phyloP scores from a whole-genome alignment of 768 basidiomycete species.

The Termitomyces sp. region DNA sequence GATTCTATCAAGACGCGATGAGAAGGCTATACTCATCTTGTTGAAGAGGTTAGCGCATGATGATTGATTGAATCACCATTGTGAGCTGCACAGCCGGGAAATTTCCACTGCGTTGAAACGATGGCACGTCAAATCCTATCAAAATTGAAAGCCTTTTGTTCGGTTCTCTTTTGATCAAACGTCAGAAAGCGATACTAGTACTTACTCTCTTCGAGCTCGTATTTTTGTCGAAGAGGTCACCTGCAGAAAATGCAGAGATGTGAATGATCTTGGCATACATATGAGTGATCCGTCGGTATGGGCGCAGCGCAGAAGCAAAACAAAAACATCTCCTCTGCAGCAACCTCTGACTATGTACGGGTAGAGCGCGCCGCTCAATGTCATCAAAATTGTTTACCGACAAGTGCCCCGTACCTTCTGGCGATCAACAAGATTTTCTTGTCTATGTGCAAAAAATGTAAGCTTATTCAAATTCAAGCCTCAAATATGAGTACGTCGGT shows the following conservation, averaged over 20 bases:
- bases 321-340: background rate
- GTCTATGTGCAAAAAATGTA: background rate
- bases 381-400: background rate
- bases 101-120: background rate
- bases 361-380: background rate
- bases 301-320: too few relatives aligned
- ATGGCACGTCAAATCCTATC: background rate
- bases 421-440: too few relatives aligned
- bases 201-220: background rate
- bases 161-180: background rate
- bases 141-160: background rate
- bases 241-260: background rate
- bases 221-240: too few relatives aligned
- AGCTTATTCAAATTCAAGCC: background rate
- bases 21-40: background rate
- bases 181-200: background rate
- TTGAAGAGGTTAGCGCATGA: too few relatives aligned
- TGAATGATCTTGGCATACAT: background rate
- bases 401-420: background rate
- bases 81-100: background rate
- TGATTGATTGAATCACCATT: too few relatives aligned
- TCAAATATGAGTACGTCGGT: too few relatives aligned
- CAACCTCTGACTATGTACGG: background rate
- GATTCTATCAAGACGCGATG: conserved; percentile 5
- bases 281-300: too few relatives aligned